Percentiles rank a stretch among this genome's conserved stretches.
Conservation (phyloP, 1,139 yeast genomes). For the Kodamaea sp. region DNA sequence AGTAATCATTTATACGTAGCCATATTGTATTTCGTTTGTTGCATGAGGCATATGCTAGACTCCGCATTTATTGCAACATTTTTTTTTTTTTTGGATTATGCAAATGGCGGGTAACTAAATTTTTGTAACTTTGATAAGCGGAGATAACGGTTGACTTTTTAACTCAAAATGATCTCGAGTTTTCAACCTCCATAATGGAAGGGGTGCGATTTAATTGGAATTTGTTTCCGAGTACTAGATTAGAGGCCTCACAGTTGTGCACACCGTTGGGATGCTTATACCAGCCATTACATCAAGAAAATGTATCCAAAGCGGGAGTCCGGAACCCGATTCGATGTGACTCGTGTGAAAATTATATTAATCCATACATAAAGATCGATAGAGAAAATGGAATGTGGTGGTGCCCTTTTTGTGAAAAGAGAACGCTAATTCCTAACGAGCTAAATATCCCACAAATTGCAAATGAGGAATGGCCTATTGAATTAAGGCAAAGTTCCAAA, state of each 20-base stretch:
- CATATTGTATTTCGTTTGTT: no score
- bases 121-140: no score
- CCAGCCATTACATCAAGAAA: constrained; percentile 23
- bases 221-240: constrained; percentile 42
- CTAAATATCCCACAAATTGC: constrained; percentile 17
- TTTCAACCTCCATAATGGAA: not conserved
- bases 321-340: constrained; percentile 21
- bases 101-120: no score
- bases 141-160: no score
- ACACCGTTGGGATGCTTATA: constrained; percentile 40
- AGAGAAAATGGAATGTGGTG: constrained; percentile 34
- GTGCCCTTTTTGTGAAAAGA: constrained; percentile 37
- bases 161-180: not conserved
- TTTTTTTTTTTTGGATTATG: no score
- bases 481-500: constrained; percentile 22
- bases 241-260: constrained; percentile 32
- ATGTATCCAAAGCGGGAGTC: constrained; percentile 1
- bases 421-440: constrained; percentile 21
- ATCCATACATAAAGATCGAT: constrained; percentile 31
- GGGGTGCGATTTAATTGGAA: constrained; percentile 53
- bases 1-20: no score
- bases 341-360: constrained; percentile 28
- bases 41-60: no score
- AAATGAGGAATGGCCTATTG: constrained; percentile 23
- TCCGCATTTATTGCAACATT: no score